A percentile compares a stretch with the other conserved stretches of the same genome.
phyloP scores from a whole-genome alignment of 2,329 filamentous ascomycete species.

The Colletotrichum noveboracense region DNA sequence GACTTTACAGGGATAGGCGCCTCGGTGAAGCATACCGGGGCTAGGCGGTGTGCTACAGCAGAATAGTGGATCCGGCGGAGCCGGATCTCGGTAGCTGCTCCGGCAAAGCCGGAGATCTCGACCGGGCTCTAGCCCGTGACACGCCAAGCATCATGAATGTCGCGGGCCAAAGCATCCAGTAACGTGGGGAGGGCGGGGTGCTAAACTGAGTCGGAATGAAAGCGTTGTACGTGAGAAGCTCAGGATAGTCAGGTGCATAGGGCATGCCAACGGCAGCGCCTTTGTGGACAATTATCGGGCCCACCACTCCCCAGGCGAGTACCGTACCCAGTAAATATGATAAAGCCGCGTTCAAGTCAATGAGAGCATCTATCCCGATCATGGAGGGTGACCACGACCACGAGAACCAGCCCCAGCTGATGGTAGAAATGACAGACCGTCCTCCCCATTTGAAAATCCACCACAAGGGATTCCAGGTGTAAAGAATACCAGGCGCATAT shows the following conservation, averaged over 20 bases:
- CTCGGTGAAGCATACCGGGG: too few relatives aligned
- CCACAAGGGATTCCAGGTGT: not conserved
- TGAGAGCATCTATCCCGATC: not conserved
- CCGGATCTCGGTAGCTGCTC: too few relatives aligned
- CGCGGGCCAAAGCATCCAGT: not conserved
- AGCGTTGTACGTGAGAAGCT: not conserved
- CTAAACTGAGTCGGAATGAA: not conserved
- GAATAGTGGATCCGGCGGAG: too few relatives aligned
- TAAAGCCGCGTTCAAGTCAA: not conserved
- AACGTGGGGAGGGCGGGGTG: not conserved
- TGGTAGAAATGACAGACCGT: not conserved
- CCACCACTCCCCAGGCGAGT: not conserved
- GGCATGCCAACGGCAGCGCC: not conserved
- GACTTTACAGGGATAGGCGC: too few relatives aligned
- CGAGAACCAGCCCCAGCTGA: not conserved
- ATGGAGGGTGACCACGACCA: not conserved
- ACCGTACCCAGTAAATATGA: not conserved
- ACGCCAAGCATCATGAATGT: not conserved
- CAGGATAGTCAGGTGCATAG: not conserved
- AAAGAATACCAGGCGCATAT: not conserved
- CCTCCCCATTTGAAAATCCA: not conserved
- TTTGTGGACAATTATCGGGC: not conserved
- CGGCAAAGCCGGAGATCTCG: too few relatives aligned
- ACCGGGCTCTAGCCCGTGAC: too few relatives aligned
- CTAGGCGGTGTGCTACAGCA: too few relatives aligned